These are phyloP conservation scores for Astrothelium subdiscretum DNA, from an alignment of 495 filamentous ascomycete species.

Conservation along the genomic window DNA sequence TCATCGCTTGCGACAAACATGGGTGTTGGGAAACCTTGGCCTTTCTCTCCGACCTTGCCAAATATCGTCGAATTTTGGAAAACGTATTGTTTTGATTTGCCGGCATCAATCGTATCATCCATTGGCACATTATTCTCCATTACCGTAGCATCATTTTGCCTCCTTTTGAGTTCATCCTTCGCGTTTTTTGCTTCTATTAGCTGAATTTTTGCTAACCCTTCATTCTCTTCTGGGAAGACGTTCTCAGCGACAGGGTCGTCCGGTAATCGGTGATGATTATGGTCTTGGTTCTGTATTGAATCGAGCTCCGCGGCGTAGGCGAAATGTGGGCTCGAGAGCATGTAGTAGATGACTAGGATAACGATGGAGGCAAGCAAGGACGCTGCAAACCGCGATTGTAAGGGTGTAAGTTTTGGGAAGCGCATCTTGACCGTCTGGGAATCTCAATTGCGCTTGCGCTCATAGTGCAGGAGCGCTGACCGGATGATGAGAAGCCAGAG, in stretches of 20 bases:
- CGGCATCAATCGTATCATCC: constrained; percentile 42
- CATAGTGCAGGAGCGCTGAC: constrained; percentile 1
- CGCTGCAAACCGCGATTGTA: constrained; percentile 60
- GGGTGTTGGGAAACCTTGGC: constrained; percentile 31
- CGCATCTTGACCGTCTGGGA: constrained; percentile 4
- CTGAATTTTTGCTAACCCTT: constrained; percentile 10
- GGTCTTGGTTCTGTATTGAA: constrained; percentile 30
- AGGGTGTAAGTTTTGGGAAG: constrained; percentile 41
- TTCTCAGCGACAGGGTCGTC: constrained; percentile 3
- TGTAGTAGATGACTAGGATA: constrained; percentile 43
- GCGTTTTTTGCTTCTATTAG: constrained; percentile 26
- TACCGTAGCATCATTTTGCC: constrained; percentile 21
- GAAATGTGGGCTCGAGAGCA: constrained; percentile 42
- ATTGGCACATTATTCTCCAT: constrained; percentile 55
- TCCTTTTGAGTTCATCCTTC: constrained; percentile 15
- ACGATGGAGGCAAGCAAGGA: constrained; percentile 46
- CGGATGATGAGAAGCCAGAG: neutral
- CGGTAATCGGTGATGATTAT: constrained; percentile 36
- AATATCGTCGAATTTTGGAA: constrained; percentile 36
- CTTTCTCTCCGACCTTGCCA: constrained; percentile 22
- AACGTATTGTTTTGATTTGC: constrained; percentile 45
- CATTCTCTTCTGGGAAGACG: constrained; percentile 19
- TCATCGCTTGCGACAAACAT: constrained; percentile 9
- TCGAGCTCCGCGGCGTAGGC: constrained; percentile 48
- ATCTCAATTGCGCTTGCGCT: constrained; percentile 36